Conservation (phyloP, 2,329 filamentous ascomycete genomes). For the Cytospora chrysosperma region DNA sequence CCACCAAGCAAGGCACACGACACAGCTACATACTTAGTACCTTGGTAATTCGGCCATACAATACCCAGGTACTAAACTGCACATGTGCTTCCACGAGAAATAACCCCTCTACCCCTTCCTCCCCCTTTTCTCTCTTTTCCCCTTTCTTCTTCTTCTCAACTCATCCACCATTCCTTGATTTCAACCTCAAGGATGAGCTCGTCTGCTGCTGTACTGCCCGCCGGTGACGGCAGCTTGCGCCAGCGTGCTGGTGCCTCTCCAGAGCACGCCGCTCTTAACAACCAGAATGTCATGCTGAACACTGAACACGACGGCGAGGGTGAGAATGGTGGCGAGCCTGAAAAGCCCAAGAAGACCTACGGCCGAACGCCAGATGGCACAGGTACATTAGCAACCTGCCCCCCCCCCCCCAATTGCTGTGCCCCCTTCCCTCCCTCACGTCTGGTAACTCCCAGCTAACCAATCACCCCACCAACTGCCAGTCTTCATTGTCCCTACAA, state of each 20-base stretch:
- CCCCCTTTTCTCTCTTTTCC: background rate
- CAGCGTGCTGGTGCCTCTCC: slow-evolving; percentile 8
- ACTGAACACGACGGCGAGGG: slow-evolving; percentile 15
- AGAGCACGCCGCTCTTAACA: slow-evolving; percentile 13
- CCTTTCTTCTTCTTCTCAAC: slow-evolving; percentile 14
- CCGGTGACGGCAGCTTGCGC: slow-evolving; percentile 33
- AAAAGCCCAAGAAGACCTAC: slow-evolving; percentile 69
- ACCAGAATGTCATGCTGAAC: slow-evolving; percentile 6
- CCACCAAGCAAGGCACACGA: too few species aligned
- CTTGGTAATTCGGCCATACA: too few species aligned
- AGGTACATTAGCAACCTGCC: slow-evolving; percentile 50
- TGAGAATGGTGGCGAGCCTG: slow-evolving; percentile 1
- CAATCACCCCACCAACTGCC: slow-evolving; percentile 20
- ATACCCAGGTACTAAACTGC: too few species aligned
- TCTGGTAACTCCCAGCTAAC: background rate
- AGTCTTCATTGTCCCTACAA: slow-evolving; percentile 96
- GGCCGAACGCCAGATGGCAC: slow-evolving; percentile 88
- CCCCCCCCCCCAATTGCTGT: slow-evolving; percentile 2
- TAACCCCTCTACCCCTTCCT: background rate
- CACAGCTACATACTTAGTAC: too few species aligned
- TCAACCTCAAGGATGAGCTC: slow-evolving; percentile 28
- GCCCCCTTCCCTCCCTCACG: background rate
- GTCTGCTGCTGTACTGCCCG: slow-evolving; percentile 24
- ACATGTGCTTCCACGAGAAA: slow-evolving; percentile 3
- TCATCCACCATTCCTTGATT: slow-evolving; percentile 15